phyloP scores from a whole-genome alignment of 805 yeast genomes.

The Cyberlindnera americana region DNA sequence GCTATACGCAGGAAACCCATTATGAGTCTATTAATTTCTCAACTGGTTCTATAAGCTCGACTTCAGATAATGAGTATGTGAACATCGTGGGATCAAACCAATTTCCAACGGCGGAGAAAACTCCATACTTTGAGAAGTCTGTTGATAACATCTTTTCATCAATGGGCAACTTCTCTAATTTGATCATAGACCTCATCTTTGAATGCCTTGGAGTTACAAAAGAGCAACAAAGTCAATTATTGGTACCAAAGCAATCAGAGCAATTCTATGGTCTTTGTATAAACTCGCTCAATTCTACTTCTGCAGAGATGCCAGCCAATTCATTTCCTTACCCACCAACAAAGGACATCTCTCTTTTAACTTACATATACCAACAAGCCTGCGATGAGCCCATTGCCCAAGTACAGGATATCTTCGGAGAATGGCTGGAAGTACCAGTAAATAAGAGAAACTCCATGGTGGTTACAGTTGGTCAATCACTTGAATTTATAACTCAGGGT shows the following conservation, averaged over 20 bases:
- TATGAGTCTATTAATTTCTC: conserved; percentile 46
- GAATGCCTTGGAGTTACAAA: conserved; percentile 50
- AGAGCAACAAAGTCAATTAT: background rate
- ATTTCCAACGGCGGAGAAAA: conserved; percentile 35
- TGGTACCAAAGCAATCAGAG: background rate
- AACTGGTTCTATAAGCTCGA: conserved; percentile 40
- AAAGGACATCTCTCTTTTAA: conserved; percentile 52
- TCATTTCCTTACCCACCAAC: background rate
- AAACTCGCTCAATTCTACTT: conserved; percentile 28
- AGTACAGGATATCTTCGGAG: conserved; percentile 44
- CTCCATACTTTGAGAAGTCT: conserved; percentile 34
- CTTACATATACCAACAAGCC: conserved; percentile 55
- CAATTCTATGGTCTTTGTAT: conserved; percentile 35
- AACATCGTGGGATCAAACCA: conserved; percentile 44
- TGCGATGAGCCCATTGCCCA: conserved; percentile 41
- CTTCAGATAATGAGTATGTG: conserved; percentile 30
- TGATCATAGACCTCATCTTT: conserved; percentile 44
- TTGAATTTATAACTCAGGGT: conserved; percentile 44
- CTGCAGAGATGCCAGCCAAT: conserved; percentile 29
- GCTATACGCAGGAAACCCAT: too few species aligned
- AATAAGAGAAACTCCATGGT: conserved; percentile 35
- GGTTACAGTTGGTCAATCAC: conserved; percentile 45
- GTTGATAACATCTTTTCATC: conserved; percentile 36
- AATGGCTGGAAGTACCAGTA: conserved; percentile 44
- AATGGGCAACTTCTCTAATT: conserved; percentile 42